Evolutionary conservation across 495 filamentous ascomycete species (phyloP).

Genomic region (Penicillium bovifimosum): DNA sequence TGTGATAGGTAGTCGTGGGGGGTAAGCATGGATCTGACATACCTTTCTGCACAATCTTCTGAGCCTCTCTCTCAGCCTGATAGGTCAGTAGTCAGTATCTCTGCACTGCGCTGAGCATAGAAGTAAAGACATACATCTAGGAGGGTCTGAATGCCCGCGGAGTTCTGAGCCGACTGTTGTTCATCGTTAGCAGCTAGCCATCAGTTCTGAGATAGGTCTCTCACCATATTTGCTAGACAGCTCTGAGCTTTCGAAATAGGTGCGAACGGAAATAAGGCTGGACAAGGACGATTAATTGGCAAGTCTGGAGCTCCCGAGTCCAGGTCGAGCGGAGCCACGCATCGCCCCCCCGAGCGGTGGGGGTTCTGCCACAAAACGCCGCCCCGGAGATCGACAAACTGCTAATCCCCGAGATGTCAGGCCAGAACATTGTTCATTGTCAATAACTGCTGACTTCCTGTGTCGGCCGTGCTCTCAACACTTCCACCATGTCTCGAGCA

Average conservation of each 20-base stretch:
- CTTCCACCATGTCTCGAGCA: constrained; percentile 68
- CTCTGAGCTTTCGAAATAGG: constrained; percentile 12
- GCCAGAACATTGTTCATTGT: not conserved
- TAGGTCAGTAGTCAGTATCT: constrained; percentile 23
- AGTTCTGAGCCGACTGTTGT: constrained; percentile 95
- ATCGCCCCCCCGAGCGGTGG: constrained; percentile 37
- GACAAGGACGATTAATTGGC: constrained; percentile 17
- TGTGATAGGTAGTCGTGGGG: not conserved
- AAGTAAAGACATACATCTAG: constrained; percentile 73
- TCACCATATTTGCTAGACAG: constrained; percentile 36
- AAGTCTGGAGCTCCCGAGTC: constrained; percentile 33
- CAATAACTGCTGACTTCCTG: not conserved
- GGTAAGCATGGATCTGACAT: constrained; percentile 11
- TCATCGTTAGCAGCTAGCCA: constrained; percentile 23
- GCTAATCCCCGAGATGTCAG: constrained; percentile 18
- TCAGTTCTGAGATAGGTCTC: not conserved
- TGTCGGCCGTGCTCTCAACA: not conserved
- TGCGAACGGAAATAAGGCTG: constrained; percentile 6
- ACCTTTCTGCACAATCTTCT: constrained; percentile 98
- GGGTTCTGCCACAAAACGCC: constrained; percentile 30
- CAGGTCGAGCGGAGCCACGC: constrained; percentile 32
- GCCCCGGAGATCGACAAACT: constrained; percentile 29
- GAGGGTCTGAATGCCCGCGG: constrained; percentile 93
- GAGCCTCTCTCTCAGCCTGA: constrained; percentile 95
- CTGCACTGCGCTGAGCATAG: not conserved